Evolutionary conservation across 805 yeast species (phyloP).

Genomic region (Schwanniomyces pseudopolymorphus): DNA sequence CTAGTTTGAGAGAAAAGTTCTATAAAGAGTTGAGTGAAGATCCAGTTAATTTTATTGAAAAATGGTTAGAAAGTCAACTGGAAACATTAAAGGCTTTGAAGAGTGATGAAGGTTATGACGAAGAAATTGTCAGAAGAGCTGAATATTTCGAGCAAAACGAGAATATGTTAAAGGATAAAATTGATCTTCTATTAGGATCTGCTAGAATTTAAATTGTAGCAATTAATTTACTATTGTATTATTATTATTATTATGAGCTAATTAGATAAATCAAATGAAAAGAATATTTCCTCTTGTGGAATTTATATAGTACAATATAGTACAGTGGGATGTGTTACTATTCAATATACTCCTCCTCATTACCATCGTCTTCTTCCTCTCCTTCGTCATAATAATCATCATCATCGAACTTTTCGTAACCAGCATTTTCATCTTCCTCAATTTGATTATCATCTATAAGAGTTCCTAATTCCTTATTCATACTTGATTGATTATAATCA

Average conservation of each 20-base stretch:
- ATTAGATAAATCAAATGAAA: too few species aligned
- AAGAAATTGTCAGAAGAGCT: conserved; percentile 83
- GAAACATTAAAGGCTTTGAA: conserved; percentile 82
- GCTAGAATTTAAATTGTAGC: conserved; percentile 36
- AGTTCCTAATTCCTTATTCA: conserved; percentile 6
- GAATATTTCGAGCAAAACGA: conserved; percentile 74
- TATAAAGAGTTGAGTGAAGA: conserved; percentile 70
- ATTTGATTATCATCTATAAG: conserved; percentile 12
- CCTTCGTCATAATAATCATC: conserved; percentile 19
- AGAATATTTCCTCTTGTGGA: too few species aligned
- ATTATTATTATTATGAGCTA: neutral
- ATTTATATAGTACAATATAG: neutral
- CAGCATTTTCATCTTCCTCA: conserved; percentile 9
- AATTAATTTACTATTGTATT: neutral
- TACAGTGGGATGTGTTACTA: neutral
- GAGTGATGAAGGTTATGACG: conserved; percentile 87
- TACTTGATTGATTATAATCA: conserved; percentile 18
- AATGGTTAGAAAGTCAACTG: conserved; percentile 77
- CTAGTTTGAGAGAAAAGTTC: conserved; percentile 71
- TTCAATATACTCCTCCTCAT: conserved; percentile 11
- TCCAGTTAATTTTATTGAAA: conserved; percentile 72
- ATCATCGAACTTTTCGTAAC: conserved; percentile 9
- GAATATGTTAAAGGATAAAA: conserved; percentile 66
- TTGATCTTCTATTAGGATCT: conserved; percentile 69
- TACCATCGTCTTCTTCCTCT: conserved; percentile 15